Base-by-base conservation (phyloP, 768 basidiomycete species). In the Suillus ampliporus region DNA sequence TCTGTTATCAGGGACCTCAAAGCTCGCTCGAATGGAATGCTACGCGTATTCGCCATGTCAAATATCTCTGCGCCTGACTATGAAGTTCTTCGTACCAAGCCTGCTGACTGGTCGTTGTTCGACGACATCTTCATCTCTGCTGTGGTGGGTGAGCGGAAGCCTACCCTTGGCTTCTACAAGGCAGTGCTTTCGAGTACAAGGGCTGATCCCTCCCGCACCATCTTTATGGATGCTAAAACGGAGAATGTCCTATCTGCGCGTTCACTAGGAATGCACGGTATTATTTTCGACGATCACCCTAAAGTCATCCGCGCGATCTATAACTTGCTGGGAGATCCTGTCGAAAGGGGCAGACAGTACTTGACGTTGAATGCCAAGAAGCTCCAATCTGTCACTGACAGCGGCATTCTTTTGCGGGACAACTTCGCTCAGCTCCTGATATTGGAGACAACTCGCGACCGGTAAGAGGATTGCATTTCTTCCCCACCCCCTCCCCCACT, bases 401-500 rank as follows among this genome's bases (percentile, higher is more conserved):
- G 60, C 15, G 80, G 82, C 26, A 66, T 79, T 2, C 66, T 73
- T 19, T 65, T 85, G 23, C 65, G 76, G 37, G 85, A 87, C 68
- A 87, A 87, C 66, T 87, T 87, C 61, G 79, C 86, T 5, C 86
- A 87, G 64, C 78, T 89, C 6, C 74, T 89, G 8, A 84, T 88
- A 44, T 71, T 86, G 17, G 87, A 89, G 60, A 74, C 78, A 2
- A 87, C 84, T 1, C 66, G 72, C 10, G 76, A 86, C 66, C 69
- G 65, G 84, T 83, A 63, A 57, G 76, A 65, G 43, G 46, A 60
- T 13, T 26, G 4, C 38, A 19, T 38, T 51, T 54, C 34, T 58
- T 61, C n/a, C n/a, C n/a, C n/a, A n/a, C n/a, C n/a, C n/a, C 17
- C 21, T 65, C 50, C n/a, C 37, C 35, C 51, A 48, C 17, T 35